Conservation (phyloP, 139 green algal genomes). For the Haematococcus lacustris region DNA sequence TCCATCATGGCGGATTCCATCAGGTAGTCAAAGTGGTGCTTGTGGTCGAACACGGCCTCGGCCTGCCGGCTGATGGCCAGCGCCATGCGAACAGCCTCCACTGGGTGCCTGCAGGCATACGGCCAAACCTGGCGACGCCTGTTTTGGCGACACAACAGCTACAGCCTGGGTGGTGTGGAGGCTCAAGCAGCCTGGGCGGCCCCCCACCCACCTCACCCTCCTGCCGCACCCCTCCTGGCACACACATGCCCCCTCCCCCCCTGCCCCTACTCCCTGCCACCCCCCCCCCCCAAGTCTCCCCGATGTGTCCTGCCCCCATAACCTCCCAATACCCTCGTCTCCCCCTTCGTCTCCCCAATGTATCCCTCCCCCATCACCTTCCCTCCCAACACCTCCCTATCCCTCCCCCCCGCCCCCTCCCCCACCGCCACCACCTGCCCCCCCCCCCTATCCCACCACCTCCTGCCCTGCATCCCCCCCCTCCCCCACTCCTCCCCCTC, state of each 20-base stretch:
- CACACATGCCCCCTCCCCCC: not conserved
- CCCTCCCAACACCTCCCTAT: not conserved
- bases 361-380: not conserved
- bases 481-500: too few species aligned
- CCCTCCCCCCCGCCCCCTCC: not conserved
- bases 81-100: constrained; percentile 10
- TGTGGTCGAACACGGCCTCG: constrained; percentile 41
- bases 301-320: not conserved
- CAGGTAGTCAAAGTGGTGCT: not conserved
- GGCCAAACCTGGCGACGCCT: not conserved
- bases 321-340: not conserved
- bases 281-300: too few species aligned
- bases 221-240: not conserved
- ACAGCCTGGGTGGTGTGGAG: not conserved
- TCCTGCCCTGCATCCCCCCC: not conserved
- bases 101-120: constrained; percentile 5
- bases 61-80: constrained; percentile 22
- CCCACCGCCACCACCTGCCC: not conserved
- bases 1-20: not conserved
- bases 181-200: not conserved
- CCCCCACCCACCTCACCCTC: not conserved
- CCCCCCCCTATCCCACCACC: not conserved
- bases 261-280: not conserved
- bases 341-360: not conserved
- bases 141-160: not conserved